These are phyloP conservation scores for Diospyros kaki DNA, from an alignment of 148 eudicot species.

Conservation along the genomic window DNA sequence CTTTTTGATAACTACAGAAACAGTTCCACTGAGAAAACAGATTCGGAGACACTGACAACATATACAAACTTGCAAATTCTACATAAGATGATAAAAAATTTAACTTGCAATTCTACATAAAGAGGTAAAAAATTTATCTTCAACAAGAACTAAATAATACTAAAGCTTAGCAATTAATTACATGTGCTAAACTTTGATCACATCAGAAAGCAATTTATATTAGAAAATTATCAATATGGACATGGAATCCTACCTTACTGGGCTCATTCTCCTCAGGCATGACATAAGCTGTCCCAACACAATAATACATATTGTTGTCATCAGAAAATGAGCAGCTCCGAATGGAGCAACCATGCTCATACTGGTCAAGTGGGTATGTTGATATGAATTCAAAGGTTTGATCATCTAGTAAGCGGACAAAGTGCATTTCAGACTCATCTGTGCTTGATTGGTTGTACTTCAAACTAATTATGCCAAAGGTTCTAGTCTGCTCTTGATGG, in stretches of 20 bases:
- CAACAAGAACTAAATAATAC: too few relatives aligned
- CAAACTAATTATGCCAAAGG: constrained; percentile 82
- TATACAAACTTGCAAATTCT: too few relatives aligned
- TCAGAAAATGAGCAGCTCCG: constrained; percentile 93
- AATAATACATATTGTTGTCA: constrained; percentile 83
- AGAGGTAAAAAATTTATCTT: too few relatives aligned
- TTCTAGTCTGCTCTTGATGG: constrained; percentile 94
- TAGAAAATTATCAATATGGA: neutral
- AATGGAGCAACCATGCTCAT: constrained; percentile 87
- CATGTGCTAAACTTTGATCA: neutral
- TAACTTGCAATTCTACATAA: too few relatives aligned
- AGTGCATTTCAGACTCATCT: constrained; percentile 87
- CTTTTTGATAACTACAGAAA: too few relatives aligned
- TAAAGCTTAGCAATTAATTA: neutral
- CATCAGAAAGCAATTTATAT: neutral
- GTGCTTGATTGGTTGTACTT: constrained; percentile 72
- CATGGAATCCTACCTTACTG: constrained; percentile 56
- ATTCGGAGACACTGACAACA: too few relatives aligned
- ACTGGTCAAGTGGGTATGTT: constrained; percentile 84
- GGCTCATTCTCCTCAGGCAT: constrained; percentile 94
- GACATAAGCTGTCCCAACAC: constrained; percentile 97
- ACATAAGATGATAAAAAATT: too few relatives aligned
- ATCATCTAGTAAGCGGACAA: constrained; percentile 86
- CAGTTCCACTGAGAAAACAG: too few relatives aligned
- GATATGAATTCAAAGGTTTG: constrained; percentile 89